phyloP scores from a whole-genome alignment of 140 eudicot genomes.

The Bidens hawaiensis region DNA sequence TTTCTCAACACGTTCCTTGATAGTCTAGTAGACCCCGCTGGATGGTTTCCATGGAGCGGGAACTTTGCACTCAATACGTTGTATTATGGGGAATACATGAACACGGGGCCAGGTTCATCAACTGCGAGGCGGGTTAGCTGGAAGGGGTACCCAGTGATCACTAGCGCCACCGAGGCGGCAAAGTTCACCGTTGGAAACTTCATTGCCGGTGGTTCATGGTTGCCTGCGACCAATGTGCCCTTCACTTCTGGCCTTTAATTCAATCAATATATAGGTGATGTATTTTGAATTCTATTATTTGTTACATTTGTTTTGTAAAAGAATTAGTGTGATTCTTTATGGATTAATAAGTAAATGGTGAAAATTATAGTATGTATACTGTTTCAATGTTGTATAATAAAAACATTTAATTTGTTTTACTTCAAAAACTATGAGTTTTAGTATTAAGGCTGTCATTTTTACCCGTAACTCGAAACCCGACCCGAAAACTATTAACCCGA shows the following conservation, averaged over 20 bases:
- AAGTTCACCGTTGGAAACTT: conserved; percentile 3
- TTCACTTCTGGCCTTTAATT: conserved; percentile 33
- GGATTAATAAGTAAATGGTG: too few relatives aligned
- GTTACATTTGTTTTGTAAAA: too few relatives aligned
- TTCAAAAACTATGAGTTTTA: too few relatives aligned
- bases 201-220: conserved; percentile 15
- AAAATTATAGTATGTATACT: too few relatives aligned
- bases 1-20: not conserved
- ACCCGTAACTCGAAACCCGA: too few relatives aligned
- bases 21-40: conserved; percentile 1
- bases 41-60: not conserved
- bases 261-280: not conserved
- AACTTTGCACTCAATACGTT: not conserved
- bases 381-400: too few relatives aligned
- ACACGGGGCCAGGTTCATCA: conserved; percentile 5
- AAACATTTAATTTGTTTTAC: too few relatives aligned
- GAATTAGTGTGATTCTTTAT: too few relatives aligned
- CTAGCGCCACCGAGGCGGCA: not conserved
- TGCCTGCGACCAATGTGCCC: conserved; percentile 50
- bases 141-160: not conserved
- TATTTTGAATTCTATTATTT: not conserved
- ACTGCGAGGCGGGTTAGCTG: not conserved
- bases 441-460: too few relatives aligned
- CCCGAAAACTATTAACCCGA: too few relatives aligned
- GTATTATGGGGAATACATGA: conserved; percentile 5